phyloP scores from a whole-genome alignment of 805 yeast genomes.

The Yarrowia porcina region DNA sequence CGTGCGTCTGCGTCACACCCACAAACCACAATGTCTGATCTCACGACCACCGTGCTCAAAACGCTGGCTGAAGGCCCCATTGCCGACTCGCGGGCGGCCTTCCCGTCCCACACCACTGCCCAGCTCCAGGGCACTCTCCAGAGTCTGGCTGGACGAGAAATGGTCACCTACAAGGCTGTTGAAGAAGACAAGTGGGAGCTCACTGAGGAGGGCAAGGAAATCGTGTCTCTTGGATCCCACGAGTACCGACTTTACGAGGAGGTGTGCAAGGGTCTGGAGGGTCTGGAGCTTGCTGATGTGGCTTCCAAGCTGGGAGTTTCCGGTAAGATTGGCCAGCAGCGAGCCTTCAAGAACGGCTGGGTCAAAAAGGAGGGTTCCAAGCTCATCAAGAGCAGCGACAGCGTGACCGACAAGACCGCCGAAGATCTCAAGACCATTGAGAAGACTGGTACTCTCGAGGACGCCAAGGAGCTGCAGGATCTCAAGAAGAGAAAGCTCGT shows the following conservation, averaged over 20 bases:
- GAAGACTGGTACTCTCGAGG: conserved; percentile 52
- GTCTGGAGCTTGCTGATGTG: conserved; percentile 72
- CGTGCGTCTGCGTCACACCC: background rate
- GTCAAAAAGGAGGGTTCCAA: conserved; percentile 81
- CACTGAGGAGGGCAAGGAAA: conserved; percentile 78
- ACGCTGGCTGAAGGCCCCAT: conserved; percentile 62
- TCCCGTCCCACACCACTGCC: conserved; percentile 49
- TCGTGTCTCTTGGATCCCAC: conserved; percentile 79
- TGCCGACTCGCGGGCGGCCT: conserved; percentile 62
- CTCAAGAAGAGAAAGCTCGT: conserved; percentile 92
- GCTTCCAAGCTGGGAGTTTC: conserved; percentile 62
- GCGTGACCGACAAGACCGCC: conserved; percentile 67
- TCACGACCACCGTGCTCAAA: conserved; percentile 49
- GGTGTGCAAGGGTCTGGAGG: conserved; percentile 70
- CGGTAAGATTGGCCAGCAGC: conserved; percentile 92
- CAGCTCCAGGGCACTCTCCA: conserved; percentile 64
- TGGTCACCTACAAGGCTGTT: conserved; percentile 67
- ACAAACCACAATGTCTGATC: conserved; percentile 31
- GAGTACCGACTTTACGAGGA: conserved; percentile 74
- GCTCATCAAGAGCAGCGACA: conserved; percentile 53
- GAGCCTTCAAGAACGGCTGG: conserved; percentile 98
- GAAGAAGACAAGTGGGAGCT: conserved; percentile 76
- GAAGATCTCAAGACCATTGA: conserved; percentile 57
- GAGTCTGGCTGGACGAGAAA: conserved; percentile 78
- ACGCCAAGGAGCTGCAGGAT: conserved; percentile 70